Evolutionary conservation across 352 stramenopile genomes (phyloP).

Genomic region (Phytophthora macrochlamydospora): DNA sequence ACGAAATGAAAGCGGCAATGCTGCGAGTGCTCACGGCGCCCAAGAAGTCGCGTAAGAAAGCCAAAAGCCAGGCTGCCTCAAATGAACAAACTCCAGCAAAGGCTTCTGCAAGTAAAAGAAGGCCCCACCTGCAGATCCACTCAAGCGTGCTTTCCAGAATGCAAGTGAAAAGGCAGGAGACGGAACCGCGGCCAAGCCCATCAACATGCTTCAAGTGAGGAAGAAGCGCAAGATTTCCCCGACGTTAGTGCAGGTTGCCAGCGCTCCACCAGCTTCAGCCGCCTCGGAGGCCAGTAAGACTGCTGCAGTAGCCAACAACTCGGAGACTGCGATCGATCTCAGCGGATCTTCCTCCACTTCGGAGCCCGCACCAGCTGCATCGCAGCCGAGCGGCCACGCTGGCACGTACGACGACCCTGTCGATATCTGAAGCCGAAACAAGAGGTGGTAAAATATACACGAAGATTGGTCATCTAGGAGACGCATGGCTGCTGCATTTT

Average conservation of each 20-base stretch:
- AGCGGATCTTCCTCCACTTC: conserved; percentile 8
- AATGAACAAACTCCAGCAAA: conserved; percentile 30
- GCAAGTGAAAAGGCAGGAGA: conserved; percentile 14
- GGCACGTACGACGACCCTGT: conserved; percentile 34
- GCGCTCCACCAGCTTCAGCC: conserved; percentile 1
- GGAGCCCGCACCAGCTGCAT: conserved; percentile 5
- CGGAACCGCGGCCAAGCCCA: conserved; percentile 9
- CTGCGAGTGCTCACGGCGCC: conserved; percentile 62
- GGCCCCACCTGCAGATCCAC: conserved; percentile 15
- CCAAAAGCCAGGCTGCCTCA: conserved; percentile 19
- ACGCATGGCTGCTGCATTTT: background rate
- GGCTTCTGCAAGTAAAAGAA: conserved; percentile 35
- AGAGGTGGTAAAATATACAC: too few species aligned
- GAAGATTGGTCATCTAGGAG: too few species aligned
- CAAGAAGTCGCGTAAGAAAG: conserved; percentile 72
- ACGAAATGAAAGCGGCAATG: conserved; percentile 56
- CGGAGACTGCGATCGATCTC: conserved; percentile 13
- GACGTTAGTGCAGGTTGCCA: conserved; percentile 34
- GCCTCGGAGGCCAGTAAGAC: conserved; percentile 1
- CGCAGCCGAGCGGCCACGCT: conserved; percentile 14
- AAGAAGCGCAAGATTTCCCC: conserved; percentile 86
- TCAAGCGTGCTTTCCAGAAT: conserved; percentile 25
- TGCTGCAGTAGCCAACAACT: conserved; percentile 3
- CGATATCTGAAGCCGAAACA: conserved; percentile 24
- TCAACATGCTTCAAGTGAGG: conserved; percentile 80